Conservation (phyloP, 148 eudicot species). For the Vaccinium corymbosum region DNA sequence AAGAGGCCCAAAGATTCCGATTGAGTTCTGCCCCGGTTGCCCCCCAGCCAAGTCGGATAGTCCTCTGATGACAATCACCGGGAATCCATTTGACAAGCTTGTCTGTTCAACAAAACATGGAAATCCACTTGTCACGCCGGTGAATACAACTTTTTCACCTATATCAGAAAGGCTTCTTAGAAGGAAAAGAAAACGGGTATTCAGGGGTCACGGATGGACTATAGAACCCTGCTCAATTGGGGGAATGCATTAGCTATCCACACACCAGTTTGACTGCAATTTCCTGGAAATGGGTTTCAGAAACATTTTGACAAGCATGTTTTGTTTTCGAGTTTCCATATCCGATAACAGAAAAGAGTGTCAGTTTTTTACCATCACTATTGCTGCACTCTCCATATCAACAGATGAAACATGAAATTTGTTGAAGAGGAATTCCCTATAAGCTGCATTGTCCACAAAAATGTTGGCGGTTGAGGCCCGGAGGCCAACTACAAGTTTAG, state of each 20-base stretch:
- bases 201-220: background rate
- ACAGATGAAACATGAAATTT: slow-evolving; percentile 23
- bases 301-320: background rate
- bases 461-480: slow-evolving; percentile 24
- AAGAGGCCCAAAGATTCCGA: slow-evolving; percentile 16
- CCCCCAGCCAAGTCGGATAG: slow-evolving; percentile 31
- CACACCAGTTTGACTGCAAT: background rate
- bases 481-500: slow-evolving; percentile 27
- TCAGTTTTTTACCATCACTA: slow-evolving; percentile 23
- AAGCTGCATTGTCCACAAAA: slow-evolving; percentile 32
- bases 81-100: slow-evolving; percentile 23
- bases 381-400: slow-evolving; percentile 29
- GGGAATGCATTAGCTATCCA: background rate
- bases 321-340: background rate
- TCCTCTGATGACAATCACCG: slow-evolving; percentile 25
- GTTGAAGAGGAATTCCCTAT: slow-evolving; percentile 24
- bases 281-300: background rate
- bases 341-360: background rate
- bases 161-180: background rate
- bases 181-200: background rate
- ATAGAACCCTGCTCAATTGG: background rate
- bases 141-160: background rate
- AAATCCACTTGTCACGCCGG: background rate
- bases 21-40: slow-evolving; percentile 16
- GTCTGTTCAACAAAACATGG: slow-evolving; percentile 11